phyloP scores from a whole-genome alignment of 140 eudicot species.

The Bidens hawaiensis region DNA sequence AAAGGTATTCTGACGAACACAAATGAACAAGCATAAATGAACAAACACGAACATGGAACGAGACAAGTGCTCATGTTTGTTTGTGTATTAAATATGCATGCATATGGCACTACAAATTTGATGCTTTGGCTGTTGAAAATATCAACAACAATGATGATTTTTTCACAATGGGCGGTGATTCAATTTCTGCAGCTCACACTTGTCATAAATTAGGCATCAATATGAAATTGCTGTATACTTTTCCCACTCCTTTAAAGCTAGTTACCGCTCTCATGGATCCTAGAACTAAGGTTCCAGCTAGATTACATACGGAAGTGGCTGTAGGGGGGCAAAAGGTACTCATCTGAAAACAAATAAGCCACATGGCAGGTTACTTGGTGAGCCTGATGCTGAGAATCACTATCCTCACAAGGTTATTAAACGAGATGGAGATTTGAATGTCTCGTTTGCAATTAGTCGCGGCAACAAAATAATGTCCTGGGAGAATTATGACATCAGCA shows the following conservation, averaged over 20 bases:
- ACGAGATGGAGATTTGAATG: conserved; percentile 29
- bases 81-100: too few relatives aligned
- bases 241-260: conserved; percentile 66
- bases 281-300: conserved; percentile 7
- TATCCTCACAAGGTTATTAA: conserved; percentile 37
- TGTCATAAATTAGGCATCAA: conserved; percentile 71
- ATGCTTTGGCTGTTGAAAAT: conserved; percentile 52
- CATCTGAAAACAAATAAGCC: conserved; percentile 15
- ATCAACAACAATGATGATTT: conserved; percentile 54
- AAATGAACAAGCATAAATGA: too few relatives aligned
- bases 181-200: conserved; percentile 77
- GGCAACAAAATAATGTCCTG: conserved; percentile 52
- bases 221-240: conserved; percentile 68
- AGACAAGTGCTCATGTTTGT: too few relatives aligned
- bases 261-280: conserved; percentile 46
- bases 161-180: conserved; percentile 80
- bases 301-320: conserved; percentile 12
- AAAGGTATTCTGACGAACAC: too few relatives aligned
- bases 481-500: conserved; percentile 25
- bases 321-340: conserved; percentile 12
- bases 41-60: too few relatives aligned
- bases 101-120: too few relatives aligned
- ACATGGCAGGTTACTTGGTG: conserved; percentile 24
- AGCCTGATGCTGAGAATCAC: conserved; percentile 21
- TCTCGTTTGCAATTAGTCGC: conserved; percentile 54